Evolutionary conservation across 2,329 filamentous ascomycete genomes (phyloP), one percentile per base, ranked within the genome.

Genomic region (Aspergillus udagawae): DNA sequence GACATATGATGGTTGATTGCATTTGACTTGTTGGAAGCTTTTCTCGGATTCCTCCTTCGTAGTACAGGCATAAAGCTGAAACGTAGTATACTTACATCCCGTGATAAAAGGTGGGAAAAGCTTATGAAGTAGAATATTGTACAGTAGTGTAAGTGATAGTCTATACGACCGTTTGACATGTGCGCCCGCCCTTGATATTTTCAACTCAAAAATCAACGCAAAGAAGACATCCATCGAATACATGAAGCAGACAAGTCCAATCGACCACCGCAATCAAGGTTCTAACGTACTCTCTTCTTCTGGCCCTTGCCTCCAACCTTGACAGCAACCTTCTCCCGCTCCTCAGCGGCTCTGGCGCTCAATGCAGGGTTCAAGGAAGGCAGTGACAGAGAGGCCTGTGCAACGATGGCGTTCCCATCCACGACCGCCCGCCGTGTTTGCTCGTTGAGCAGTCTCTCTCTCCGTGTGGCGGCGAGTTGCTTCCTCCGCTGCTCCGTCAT

Each of bases 401-500:
- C 64, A 49, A 77, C 59, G 47, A 81, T 71, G 9, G 75, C 60
- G 59, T 75, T 75, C 42, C 74, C 73, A 51, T 81, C 79, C 55
- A 82, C 77, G n/a, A 92, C 73, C 50, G 90, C 62, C 57, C 71
- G 70, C 20, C 86, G 85, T 17, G 80, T 75, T 53, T 85, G 74
- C 64, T 93, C 89, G 28, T 80, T 73, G 57, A 81, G 65, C 52
- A 81, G 70, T 23, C 78, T 70, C 69, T 81, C 71, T 58, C 79
- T 71, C 53, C 91, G 83, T 59, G 80, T 77, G 45, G 79, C 80
- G n/a, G 85, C 82, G 52, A 97, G 78, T 73, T 89, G 81, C 67
- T 78, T 71, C 69, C 81, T 83, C 61, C 91, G 82, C 75, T 89
- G 80, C 49, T 84, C 77, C 1, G 89, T 92, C 81, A 99, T 77